Evolutionary conservation across 108 stramenopile genomes (phyloP).

Genomic region (Cyclotella kingstonii): DNA sequence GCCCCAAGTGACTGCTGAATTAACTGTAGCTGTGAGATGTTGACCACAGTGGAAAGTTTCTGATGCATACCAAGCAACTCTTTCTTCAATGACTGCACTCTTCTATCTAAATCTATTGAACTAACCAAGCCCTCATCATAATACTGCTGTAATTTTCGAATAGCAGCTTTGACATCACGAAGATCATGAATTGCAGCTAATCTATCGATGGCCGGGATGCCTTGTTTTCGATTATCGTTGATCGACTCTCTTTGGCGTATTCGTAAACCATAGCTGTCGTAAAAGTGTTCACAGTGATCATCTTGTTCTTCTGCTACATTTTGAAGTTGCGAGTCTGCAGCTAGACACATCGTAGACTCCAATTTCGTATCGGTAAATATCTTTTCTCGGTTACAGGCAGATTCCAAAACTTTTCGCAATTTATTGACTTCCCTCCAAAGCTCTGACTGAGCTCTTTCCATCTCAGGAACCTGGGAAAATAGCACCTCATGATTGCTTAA

Average conservation of each 20-base stretch:
- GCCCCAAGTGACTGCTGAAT: constrained; percentile 15
- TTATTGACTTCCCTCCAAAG: constrained; percentile 26
- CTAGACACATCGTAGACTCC: no score
- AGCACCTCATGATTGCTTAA: constrained; percentile 10
- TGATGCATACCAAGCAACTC: constrained; percentile 25
- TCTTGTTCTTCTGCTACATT: neutral
- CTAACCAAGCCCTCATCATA: constrained; percentile 15
- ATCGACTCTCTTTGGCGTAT: neutral
- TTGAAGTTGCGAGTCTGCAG: no score
- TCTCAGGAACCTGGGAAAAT: constrained; percentile 6
- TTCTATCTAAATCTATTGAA: constrained; percentile 26
- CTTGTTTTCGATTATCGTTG: neutral
- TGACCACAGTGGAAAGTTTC: constrained; percentile 25
- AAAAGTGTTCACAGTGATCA: neutral
- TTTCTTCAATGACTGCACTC: constrained; percentile 25
- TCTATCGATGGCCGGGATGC: neutral
- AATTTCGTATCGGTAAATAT: no score
- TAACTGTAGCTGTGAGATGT: constrained; percentile 18
- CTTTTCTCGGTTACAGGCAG: neutral
- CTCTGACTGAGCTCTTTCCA: constrained; percentile 11
- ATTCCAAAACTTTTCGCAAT: constrained; percentile 6
- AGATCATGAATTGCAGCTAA: constrained; percentile 1
- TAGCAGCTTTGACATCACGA: constrained; percentile 17
- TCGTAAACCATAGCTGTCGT: constrained; percentile 7
- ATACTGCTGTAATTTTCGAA: constrained; percentile 26